Evolutionary conservation across 78 protist genomes (phyloP), one percentile per base, ranked within the genome.

Genomic region (Bodo saltans): DNA sequence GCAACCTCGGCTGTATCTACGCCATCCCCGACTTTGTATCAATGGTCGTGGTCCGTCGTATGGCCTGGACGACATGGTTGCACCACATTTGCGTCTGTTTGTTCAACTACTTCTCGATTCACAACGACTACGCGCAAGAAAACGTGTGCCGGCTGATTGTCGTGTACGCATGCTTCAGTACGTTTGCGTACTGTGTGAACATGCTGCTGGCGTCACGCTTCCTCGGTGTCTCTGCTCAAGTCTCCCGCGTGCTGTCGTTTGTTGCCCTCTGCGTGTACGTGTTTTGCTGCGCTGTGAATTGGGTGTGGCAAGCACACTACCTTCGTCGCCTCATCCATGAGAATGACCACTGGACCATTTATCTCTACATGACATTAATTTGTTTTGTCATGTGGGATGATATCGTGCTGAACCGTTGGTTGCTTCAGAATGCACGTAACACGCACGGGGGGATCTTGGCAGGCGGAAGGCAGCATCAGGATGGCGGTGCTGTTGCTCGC

Each of bases 1-100:
- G 79, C 27, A 70, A 83, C 37, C 79, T 83, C 39, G 86, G 86
- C 33, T 73, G 74, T 25, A 60, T 83, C 25, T 83, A 83, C 67
- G 86, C 86, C 39, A 53, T 83, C 52, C 86, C 86, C 27, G 86
- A 83, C 74, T 60, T 67, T 8, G 86, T 83, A 32, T 83, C 86
- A 34, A 17, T 83, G 29, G 21, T 83, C 21, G 35, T 83, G 30
- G 86, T 83, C n/a, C 11, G 27, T 0, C 72, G 74, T 39, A 83
- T 83, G 86, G 47, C 60, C 23, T 0, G 12, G 37, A 42, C 78
- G 34, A 83, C 86, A 42, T n/a, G 25, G 11, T 0, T 83, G 33
- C 86, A 83, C 68, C 86, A 83, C 47, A 0, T 70, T 3, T 83
- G 86, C 74, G 86, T 83, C 38, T 1, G 30, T 29, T 0, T 70